These are phyloP conservation scores for Entomortierella chlamydospora DNA, from an alignment of 192 early-diverging fungal genomes.

Conservation along the genomic window DNA sequence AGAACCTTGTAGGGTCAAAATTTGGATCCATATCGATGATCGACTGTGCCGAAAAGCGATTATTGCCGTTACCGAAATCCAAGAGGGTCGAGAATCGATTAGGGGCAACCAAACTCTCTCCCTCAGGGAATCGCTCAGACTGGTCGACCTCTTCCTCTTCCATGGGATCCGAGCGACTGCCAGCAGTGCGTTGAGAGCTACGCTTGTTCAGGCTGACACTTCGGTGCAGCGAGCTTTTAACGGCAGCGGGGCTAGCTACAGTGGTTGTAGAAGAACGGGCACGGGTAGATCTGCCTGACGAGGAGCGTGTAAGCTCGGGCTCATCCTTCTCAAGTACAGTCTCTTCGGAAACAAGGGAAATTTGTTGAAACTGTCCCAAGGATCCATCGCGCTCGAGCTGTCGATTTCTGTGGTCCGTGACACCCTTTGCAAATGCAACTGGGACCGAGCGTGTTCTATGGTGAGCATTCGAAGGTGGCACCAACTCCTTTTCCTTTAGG, in stretches of 20 bases:
- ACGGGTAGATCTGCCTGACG: constrained; percentile 1
- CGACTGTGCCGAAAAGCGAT: constrained; percentile 19
- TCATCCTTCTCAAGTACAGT: constrained; percentile 15
- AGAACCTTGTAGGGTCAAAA: constrained; percentile 37
- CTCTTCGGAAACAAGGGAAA: constrained; percentile 37
- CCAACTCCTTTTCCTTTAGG: not conserved
- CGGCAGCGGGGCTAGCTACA: constrained; percentile 7
- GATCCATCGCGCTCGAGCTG: constrained; percentile 43
- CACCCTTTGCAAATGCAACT: constrained; percentile 38
- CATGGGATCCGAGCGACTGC: constrained; percentile 17
- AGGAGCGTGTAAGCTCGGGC: constrained; percentile 7
- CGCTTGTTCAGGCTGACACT: constrained; percentile 48
- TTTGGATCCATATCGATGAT: constrained; percentile 11
- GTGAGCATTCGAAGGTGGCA: constrained; percentile 33
- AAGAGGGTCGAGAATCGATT: constrained; percentile 45
- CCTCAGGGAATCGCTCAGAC: constrained; percentile 16
- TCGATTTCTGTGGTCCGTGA: constrained; percentile 34
- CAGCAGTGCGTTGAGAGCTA: not conserved
- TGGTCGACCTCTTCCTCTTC: constrained; percentile 10
- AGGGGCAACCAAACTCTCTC: constrained; percentile 24
- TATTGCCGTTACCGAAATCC: constrained; percentile 30
- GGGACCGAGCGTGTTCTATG: constrained; percentile 36
- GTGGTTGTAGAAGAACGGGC: constrained; percentile 7
- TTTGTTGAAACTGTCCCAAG: constrained; percentile 51
- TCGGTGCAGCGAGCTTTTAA: constrained; percentile 37